A percentile compares a stretch with the other conserved stretches of the same genome.
Conservation (phyloP, 805 yeast species). For the Myxozyma neglecta region DNA sequence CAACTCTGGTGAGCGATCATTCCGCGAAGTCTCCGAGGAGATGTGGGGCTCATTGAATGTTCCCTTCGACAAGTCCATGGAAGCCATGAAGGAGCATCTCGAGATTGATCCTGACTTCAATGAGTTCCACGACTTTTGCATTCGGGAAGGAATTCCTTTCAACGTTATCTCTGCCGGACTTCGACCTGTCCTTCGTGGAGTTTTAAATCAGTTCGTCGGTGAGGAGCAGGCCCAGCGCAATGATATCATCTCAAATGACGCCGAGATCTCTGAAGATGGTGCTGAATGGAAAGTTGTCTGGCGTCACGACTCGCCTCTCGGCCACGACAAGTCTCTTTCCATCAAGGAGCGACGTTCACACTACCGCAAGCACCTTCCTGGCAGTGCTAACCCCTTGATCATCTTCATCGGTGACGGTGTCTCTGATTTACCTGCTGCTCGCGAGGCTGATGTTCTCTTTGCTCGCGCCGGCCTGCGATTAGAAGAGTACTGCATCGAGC, state of each 20-base stretch:
- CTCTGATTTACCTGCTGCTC: conserved; percentile 49
- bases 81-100: conserved; percentile 40
- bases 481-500: conserved; percentile 45
- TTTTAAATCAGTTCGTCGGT: conserved; percentile 45
- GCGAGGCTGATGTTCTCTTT: conserved; percentile 47
- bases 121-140: conserved; percentile 43
- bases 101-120: conserved; percentile 45
- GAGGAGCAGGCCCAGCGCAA: conserved; percentile 39
- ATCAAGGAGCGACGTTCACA: conserved; percentile 42
- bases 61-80: conserved; percentile 43
- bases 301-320: conserved; percentile 47
- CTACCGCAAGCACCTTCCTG: conserved; percentile 31
- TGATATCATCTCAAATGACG: conserved; percentile 46
- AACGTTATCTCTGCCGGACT: conserved; percentile 48
- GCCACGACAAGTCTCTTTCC: conserved; percentile 48
- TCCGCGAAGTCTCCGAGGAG: conserved; percentile 46
- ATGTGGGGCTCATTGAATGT: conserved; percentile 48
- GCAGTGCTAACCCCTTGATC: conserved; percentile 44
- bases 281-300: conserved; percentile 44
- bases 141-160: conserved; percentile 44
- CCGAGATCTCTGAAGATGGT: conserved; percentile 42
- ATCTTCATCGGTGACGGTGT: conserved; percentile 60
- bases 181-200: conserved; percentile 46
- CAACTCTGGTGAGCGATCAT: conserved; percentile 41
- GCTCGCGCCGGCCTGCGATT: conserved; percentile 46